These are phyloP conservation scores for Aspergillus bridgeri DNA, from an alignment of 495 filamentous ascomycete species.

Conservation along the genomic window DNA sequence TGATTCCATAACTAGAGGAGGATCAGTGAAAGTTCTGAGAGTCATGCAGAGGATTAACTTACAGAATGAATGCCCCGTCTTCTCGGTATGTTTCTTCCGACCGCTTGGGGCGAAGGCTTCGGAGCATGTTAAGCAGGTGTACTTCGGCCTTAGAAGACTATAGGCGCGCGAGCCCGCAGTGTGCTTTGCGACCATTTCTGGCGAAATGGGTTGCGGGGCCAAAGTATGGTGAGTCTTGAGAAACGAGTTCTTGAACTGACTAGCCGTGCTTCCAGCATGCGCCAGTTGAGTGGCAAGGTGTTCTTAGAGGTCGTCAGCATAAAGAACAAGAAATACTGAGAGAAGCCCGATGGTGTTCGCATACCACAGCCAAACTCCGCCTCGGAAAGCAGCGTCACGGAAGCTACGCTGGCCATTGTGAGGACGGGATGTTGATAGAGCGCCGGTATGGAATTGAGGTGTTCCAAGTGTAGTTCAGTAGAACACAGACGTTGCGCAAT, in stretches of 20 bases:
- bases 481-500: background rate
- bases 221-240: constrained; percentile 33
- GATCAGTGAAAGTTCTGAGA: constrained; percentile 10
- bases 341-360: constrained; percentile 12
- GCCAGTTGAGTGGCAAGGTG: constrained; percentile 37
- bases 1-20: constrained; percentile 75
- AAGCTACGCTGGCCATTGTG: constrained; percentile 36
- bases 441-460: background rate
- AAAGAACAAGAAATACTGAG: background rate
- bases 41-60: constrained; percentile 9
- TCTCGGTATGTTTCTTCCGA: constrained; percentile 37
- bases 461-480: constrained; percentile 1
- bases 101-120: constrained; percentile 33
- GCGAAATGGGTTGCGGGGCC: constrained; percentile 27
- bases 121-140: constrained; percentile 40
- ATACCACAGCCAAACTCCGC: constrained; percentile 47
- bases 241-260: constrained; percentile 38
- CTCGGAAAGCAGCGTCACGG: constrained; percentile 37
- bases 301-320: constrained; percentile 29
- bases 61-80: constrained; percentile 45
- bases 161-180: constrained; percentile 25
- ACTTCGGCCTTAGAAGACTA: constrained; percentile 37
- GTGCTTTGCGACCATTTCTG: constrained; percentile 22
- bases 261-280: constrained; percentile 28
- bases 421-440: background rate